Evolutionary conservation across 2,329 filamentous ascomycete genomes (phyloP).

Genomic region (Trichophyton simii): DNA sequence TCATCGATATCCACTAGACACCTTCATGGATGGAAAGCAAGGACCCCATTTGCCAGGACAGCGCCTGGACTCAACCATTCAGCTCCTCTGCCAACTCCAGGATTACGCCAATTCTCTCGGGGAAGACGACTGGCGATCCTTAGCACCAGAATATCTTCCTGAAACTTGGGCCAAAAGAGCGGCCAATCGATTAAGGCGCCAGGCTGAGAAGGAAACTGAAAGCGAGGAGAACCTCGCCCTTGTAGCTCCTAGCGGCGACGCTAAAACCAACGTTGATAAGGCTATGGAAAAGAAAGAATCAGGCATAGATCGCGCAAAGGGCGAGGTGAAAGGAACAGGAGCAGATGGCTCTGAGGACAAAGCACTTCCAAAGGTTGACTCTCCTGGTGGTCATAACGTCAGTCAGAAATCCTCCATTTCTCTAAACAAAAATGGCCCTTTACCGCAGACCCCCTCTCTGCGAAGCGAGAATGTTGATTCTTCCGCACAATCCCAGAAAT

Average conservation of each 20-base stretch:
- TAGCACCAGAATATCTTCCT: slow-evolving; percentile 14
- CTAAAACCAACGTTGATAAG: background rate
- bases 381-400: too few relatives aligned
- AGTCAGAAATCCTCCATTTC: too few relatives aligned
- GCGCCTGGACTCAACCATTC: slow-evolving; percentile 11
- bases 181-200: background rate
- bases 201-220: background rate
- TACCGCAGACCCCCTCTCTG: too few relatives aligned
- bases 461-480: too few relatives aligned
- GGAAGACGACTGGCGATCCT: slow-evolving; percentile 13
- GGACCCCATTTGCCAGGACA: slow-evolving; percentile 10
- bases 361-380: too few relatives aligned
- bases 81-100: slow-evolving; percentile 14
- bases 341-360: too few relatives aligned
- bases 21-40: slow-evolving; percentile 13
- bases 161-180: slow-evolving; percentile 10
- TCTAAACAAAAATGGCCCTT: too few relatives aligned
- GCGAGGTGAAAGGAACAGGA: background rate
- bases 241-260: background rate
- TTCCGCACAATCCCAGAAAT: too few relatives aligned
- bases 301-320: too few relatives aligned
- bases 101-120: slow-evolving; percentile 9
- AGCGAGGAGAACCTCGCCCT: background rate
- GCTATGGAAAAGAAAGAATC: background rate
- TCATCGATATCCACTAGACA: slow-evolving; percentile 13